phyloP scores from a whole-genome alignment of 2,329 filamentous ascomycete genomes.

The Fusarium newnesense region DNA sequence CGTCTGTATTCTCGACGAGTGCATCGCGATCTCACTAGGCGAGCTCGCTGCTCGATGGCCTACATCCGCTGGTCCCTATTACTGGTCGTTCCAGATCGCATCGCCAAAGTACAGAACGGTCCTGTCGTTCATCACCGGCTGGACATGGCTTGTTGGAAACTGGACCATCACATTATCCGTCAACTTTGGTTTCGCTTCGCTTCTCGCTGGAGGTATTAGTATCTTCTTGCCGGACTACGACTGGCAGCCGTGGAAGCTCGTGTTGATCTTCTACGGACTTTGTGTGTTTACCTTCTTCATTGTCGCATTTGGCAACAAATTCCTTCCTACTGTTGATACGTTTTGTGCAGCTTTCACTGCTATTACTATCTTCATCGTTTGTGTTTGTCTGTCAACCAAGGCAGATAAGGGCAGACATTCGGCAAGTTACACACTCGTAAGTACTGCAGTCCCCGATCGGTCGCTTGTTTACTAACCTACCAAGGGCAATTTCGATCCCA shows the following conservation, averaged over 20 bases:
- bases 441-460: background rate
- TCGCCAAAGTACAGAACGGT: constrained; percentile 68
- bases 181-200: constrained; percentile 74
- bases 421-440: constrained; percentile 48
- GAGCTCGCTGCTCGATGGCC: constrained; percentile 76
- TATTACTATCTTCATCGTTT: constrained; percentile 73
- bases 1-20: constrained; percentile 75
- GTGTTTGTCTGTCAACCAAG: constrained; percentile 64
- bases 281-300: constrained; percentile 71
- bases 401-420: constrained; percentile 69
- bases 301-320: constrained; percentile 68
- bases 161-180: constrained; percentile 76
- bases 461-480: background rate
- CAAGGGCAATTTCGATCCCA: constrained; percentile 75
- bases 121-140: constrained; percentile 77
- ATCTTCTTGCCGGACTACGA: constrained; percentile 70
- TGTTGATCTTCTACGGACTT: constrained; percentile 76
- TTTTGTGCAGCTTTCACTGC: constrained; percentile 78
- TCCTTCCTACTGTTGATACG: constrained; percentile 75
- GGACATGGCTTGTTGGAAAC: constrained; percentile 79
- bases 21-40: constrained; percentile 75
- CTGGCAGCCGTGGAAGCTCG: constrained; percentile 74
- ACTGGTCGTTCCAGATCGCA: constrained; percentile 76
- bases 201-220: constrained; percentile 73
- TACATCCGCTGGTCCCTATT: constrained; percentile 72